phyloP scores from a whole-genome alignment of 768 basidiomycete genomes.

The Suillus subluteus region DNA sequence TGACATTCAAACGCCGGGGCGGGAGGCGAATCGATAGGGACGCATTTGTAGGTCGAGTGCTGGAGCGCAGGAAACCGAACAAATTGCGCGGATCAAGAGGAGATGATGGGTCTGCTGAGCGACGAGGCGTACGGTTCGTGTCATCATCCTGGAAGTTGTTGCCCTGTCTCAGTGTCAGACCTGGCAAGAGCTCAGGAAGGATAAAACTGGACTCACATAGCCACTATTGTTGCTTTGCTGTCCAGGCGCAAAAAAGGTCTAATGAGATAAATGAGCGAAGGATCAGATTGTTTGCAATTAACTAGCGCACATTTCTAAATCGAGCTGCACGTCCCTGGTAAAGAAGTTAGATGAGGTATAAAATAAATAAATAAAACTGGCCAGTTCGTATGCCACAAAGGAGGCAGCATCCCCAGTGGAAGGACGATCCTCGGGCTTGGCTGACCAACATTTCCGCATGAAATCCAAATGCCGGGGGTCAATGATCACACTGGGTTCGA shows the following conservation, averaged over 20 bases:
- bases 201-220: background rate
- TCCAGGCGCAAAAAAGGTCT: background rate
- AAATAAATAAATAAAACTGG: background rate
- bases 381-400: no score
- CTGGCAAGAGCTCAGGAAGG: background rate
- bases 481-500: background rate
- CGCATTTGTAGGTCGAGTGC: background rate
- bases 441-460: constrained; percentile 1
- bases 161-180: background rate
- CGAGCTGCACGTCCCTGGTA: background rate
- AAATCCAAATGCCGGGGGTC: background rate
- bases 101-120: background rate
- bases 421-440: background rate
- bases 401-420: no score
- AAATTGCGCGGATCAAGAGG: background rate
- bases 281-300: background rate
- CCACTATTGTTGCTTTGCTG: background rate
- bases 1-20: background rate
- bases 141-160: background rate
- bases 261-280: background rate
- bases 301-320: background rate
- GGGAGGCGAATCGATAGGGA: background rate
- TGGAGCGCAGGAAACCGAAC: background rate
- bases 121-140: background rate
- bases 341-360: background rate